These are phyloP conservation scores for Skeletonema potamos DNA, from an alignment of 108 stramenopile genomes.

Conservation along the genomic window DNA sequence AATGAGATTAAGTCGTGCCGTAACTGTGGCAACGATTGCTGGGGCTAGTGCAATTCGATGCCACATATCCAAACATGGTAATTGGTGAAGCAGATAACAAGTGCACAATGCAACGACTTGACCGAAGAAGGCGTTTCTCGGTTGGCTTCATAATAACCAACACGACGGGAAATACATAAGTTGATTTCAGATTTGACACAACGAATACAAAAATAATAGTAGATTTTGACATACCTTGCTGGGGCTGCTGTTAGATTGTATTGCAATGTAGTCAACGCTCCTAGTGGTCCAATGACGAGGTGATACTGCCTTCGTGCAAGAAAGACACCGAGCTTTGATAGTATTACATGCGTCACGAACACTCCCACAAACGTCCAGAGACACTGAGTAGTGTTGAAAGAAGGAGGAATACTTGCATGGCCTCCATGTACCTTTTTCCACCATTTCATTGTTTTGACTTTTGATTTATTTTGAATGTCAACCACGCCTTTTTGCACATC, in stretches of 20 bases:
- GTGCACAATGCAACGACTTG: constrained; percentile 13
- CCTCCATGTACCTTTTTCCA: constrained; percentile 16
- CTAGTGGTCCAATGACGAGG: constrained; percentile 5
- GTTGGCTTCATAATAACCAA: too few relatives aligned
- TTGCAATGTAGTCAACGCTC: constrained; percentile 22
- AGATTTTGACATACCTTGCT: neutral
- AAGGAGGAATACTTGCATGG: constrained; percentile 17
- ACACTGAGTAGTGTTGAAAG: constrained; percentile 10
- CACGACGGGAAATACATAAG: too few relatives aligned
- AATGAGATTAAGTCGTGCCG: constrained; percentile 13
- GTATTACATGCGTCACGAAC: constrained; percentile 1
- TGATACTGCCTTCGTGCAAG: constrained; percentile 1
- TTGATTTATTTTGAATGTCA: neutral
- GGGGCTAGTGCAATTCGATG: constrained; percentile 11
- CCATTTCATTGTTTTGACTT: constrained; percentile 19
- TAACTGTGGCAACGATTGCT: constrained; percentile 8
- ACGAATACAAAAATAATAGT: too few relatives aligned
- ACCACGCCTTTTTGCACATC: neutral
- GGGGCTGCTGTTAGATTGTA: constrained; percentile 24
- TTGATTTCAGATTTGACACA: neutral
- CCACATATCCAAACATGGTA: neutral
- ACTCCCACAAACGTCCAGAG: constrained; percentile 25
- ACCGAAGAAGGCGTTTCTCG: constrained; percentile 17
- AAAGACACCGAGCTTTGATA: neutral
- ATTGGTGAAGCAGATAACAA: neutral